Percentiles rank a stretch among this genome's conserved stretches.
Conservation (phyloP, 2,329 filamentous ascomycete genomes). For the Sclerotinia trifoliorum region DNA sequence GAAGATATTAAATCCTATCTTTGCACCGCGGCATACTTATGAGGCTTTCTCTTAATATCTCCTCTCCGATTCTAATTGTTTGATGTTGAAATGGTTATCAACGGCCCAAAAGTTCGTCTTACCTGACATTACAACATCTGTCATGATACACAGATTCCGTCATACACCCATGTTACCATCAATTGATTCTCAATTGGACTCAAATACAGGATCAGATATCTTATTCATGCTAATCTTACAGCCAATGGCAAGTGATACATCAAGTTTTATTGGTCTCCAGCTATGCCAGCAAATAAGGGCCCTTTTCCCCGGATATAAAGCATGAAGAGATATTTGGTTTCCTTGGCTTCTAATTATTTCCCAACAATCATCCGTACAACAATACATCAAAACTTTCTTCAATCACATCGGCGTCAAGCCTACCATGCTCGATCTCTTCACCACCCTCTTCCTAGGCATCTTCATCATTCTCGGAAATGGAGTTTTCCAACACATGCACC, state of each 20-base stretch:
- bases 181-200: neutral
- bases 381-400: neutral
- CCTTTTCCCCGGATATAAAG: neutral
- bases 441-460: slow-evolving; percentile 10
- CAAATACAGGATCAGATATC: neutral
- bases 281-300: slow-evolving; percentile 1
- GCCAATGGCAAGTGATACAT: neutral
- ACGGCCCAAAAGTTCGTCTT: slow-evolving; percentile 1
- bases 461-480: slow-evolving; percentile 12
- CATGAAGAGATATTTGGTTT: neutral
- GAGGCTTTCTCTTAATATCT: neutral
- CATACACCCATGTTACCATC: slow-evolving; percentile 7
- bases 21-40: slow-evolving; percentile 1
- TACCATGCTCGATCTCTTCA: slow-evolving; percentile 17
- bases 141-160: slow-evolving; percentile 14
- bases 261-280: neutral
- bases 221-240: neutral
- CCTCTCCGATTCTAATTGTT: neutral
- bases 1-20: slow-evolving; percentile 27
- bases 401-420: neutral
- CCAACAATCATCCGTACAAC: neutral
- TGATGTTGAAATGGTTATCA: neutral
- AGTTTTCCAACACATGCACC: neutral
- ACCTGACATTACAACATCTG: neutral
- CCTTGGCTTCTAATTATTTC: neutral